Percentiles rank a stretch among this genome's conserved stretches.
Evolutionary conservation across 1,139 yeast species (phyloP).

Genomic region (Taphrina confusa): DNA sequence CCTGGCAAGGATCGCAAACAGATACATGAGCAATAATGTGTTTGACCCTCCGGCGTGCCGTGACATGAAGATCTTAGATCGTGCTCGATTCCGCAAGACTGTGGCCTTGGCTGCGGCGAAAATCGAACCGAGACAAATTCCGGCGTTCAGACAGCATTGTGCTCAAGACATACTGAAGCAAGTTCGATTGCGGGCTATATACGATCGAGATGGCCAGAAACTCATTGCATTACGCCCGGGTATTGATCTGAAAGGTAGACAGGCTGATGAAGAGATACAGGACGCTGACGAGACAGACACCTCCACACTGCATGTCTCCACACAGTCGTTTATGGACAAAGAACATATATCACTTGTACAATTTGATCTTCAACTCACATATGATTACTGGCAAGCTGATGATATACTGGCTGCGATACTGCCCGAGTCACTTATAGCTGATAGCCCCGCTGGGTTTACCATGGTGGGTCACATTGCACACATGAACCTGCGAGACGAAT

Average conservation of each 20-base stretch:
- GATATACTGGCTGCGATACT: constrained; percentile 33
- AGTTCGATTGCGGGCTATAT: constrained; percentile 19
- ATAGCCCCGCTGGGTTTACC: constrained; percentile 87
- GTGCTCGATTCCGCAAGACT: constrained; percentile 19
- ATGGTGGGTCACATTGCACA: constrained; percentile 97
- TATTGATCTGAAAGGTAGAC: constrained; percentile 7
- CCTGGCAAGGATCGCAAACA: no score
- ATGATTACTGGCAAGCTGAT: constrained; percentile 68
- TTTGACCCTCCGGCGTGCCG: constrained; percentile 65
- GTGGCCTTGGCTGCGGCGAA: constrained; percentile 31
- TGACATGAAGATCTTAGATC: constrained; percentile 53
- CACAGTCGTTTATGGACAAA: constrained; percentile 33
- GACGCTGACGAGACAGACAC: constrained; percentile 14
- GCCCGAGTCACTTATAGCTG: constrained; percentile 69
- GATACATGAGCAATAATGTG: neutral
- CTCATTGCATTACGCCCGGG: constrained; percentile 32
- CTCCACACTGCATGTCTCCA: constrained; percentile 31
- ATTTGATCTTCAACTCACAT: constrained; percentile 61
- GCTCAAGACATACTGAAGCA: constrained; percentile 24
- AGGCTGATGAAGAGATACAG: neutral
- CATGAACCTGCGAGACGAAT: constrained; percentile 78
- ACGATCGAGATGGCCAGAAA: constrained; percentile 8
- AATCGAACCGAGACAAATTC: constrained; percentile 28
- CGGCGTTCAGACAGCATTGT: constrained; percentile 32
- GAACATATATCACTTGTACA: constrained; percentile 49